A percentile compares a stretch with the other conserved stretches of the same genome.
Evolutionary conservation across 768 basidiomycete genomes (phyloP).

Genomic region (Imleria badia): DNA sequence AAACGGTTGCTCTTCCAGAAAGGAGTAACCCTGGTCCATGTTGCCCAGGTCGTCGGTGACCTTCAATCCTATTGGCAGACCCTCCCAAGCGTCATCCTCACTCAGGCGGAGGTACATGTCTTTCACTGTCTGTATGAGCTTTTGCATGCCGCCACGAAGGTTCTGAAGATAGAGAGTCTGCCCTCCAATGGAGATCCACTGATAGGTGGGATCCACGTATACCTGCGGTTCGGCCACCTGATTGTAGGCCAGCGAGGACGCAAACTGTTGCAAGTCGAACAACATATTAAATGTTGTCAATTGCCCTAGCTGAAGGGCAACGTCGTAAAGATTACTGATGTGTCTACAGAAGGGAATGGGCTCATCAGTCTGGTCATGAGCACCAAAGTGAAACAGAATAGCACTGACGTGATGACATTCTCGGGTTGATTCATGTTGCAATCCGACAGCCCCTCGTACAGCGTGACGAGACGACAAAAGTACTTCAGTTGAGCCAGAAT

Average conservation of each 20-base stretch:
- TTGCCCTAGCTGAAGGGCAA: not conserved
- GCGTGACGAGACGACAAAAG: not conserved
- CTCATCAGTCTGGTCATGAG: no score
- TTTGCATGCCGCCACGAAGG: not conserved
- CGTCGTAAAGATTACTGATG: not conserved
- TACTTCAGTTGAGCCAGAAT: not conserved
- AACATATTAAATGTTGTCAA: not conserved
- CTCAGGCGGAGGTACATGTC: not conserved
- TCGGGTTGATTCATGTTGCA: not conserved
- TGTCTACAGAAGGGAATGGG: not conserved
- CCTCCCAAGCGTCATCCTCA: not conserved
- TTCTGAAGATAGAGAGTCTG: not conserved
- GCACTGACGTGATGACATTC: not conserved
- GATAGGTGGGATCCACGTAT: not conserved
- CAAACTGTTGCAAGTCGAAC: slow-evolving; percentile 1
- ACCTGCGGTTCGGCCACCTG: not conserved
- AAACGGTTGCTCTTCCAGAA: not conserved
- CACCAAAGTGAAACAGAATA: no score
- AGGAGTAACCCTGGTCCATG: not conserved
- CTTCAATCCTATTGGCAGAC: not conserved
- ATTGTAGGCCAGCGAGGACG: not conserved
- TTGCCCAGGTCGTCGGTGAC: not conserved
- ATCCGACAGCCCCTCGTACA: not conserved
- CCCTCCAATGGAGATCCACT: not conserved
- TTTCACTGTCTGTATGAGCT: not conserved